Conservation (phyloP, 192 early-diverging fungal species). For the Entophlyctis luteolus region DNA sequence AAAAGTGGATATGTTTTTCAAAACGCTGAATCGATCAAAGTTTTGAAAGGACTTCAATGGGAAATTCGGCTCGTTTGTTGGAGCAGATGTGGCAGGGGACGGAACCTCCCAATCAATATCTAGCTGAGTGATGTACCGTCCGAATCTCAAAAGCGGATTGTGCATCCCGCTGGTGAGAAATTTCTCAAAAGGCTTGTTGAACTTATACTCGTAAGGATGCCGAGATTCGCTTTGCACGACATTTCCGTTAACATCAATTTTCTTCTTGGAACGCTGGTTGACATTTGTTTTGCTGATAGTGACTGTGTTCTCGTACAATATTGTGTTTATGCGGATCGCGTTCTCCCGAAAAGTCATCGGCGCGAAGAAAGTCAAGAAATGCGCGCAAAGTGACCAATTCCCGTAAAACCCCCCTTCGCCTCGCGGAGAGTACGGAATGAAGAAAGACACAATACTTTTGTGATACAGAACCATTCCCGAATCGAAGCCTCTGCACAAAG, state of each 20-base stretch:
- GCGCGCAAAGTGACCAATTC: constrained; percentile 33
- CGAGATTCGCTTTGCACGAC: constrained; percentile 20
- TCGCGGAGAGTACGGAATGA: constrained; percentile 31
- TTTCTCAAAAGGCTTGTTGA: constrained; percentile 18
- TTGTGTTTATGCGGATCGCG: constrained; percentile 25
- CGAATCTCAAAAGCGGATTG: constrained; percentile 18
- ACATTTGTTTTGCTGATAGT: constrained; percentile 14
- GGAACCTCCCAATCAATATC: constrained; percentile 24
- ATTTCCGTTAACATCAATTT: not conserved
- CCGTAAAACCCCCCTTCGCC: constrained; percentile 31
- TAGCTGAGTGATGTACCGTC: constrained; percentile 3
- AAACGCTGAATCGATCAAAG: constrained; percentile 5
- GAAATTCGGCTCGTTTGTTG: not conserved
- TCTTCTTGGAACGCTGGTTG: not conserved
- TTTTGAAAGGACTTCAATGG: not conserved
- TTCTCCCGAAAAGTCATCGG: constrained; percentile 17
- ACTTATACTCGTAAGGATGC: constrained; percentile 34
- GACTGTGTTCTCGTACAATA: constrained; percentile 23
- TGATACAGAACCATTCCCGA: constrained; percentile 34
- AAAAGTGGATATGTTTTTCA: constrained; percentile 19
- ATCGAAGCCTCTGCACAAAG: constrained; percentile 30
- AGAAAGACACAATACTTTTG: constrained; percentile 24
- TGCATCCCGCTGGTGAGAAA: constrained; percentile 19
- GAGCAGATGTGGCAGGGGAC: not conserved
- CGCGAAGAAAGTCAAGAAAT: constrained; percentile 30